Percentiles rank a stretch among this genome's conserved stretches.
phyloP scores from a whole-genome alignment of 305 asterid species.

The Fraxinus nigra region DNA sequence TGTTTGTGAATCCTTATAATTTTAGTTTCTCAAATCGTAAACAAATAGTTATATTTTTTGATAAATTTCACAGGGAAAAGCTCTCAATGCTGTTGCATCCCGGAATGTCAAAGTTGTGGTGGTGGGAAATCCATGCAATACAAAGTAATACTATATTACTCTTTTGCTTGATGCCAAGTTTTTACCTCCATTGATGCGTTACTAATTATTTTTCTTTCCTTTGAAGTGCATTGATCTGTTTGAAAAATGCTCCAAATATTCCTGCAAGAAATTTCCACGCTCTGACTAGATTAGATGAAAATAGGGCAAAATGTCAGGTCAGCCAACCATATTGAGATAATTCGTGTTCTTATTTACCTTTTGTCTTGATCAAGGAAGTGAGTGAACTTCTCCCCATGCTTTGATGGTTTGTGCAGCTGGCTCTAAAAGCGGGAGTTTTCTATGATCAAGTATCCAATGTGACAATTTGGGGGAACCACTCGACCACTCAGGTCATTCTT shows the following conservation, averaged over 20 bases:
- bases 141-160: conserved; percentile 56
- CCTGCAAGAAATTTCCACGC: conserved; percentile 95
- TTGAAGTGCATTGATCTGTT: conserved; percentile 90
- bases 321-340: neutral
- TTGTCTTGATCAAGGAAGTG: neutral
- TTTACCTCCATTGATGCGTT: neutral
- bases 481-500: conserved; percentile 82
- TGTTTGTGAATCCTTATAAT: neutral
- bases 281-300: conserved; percentile 92
- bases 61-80: conserved; percentile 69
- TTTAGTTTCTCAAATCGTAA: neutral
- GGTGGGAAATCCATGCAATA: conserved; percentile 98
- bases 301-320: conserved; percentile 99
- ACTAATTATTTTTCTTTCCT: conserved; percentile 36
- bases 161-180: conserved; percentile 2
- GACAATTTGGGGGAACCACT: conserved; percentile 99
- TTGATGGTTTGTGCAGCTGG: conserved; percentile 55
- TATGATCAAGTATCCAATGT: conserved; percentile 87
- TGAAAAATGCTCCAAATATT: conserved; percentile 94
- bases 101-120: conserved; percentile 87
- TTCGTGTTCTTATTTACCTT: neutral
- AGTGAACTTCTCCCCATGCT: neutral
- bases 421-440: conserved; percentile 93
- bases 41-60: neutral
- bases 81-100: conserved; percentile 95